These are phyloP conservation scores for Nakaseomyces nivariensis DNA, from an alignment of 1,139 yeast genomes.

Conservation along the genomic window DNA sequence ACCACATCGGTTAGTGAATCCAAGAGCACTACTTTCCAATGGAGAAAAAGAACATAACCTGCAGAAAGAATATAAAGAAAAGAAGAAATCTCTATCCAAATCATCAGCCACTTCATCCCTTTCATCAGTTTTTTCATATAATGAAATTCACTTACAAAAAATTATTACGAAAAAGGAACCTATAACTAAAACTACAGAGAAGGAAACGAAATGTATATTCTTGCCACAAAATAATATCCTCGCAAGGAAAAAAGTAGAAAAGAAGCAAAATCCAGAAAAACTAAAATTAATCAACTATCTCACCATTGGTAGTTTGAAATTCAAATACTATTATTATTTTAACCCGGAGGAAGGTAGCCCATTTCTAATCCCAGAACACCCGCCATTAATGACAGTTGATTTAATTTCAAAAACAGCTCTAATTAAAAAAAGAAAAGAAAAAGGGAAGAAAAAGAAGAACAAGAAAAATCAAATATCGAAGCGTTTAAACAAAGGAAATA, in stretches of 20 bases:
- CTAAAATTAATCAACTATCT: background rate
- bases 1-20: constrained; percentile 6
- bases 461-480: background rate
- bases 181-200: background rate
- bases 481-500: background rate
- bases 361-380: background rate
- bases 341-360: constrained; percentile 1
- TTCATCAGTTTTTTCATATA: background rate
- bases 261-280: background rate
- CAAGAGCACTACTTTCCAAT: background rate
- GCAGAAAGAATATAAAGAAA: background rate
- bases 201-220: background rate
- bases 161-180: background rate
- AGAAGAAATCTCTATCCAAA: background rate
- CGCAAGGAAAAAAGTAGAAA: background rate
- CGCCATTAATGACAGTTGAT: constrained; percentile 1
- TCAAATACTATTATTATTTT: constrained; percentile 1
- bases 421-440: background rate
- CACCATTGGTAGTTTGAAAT: background rate
- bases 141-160: background rate
- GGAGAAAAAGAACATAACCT: background rate
- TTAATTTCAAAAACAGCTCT: background rate
- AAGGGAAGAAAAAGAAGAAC: background rate
- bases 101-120: background rate
- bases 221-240: background rate